Conservation (phyloP, 106 monocot genomes). For the Apostasia ramifera region DNA sequence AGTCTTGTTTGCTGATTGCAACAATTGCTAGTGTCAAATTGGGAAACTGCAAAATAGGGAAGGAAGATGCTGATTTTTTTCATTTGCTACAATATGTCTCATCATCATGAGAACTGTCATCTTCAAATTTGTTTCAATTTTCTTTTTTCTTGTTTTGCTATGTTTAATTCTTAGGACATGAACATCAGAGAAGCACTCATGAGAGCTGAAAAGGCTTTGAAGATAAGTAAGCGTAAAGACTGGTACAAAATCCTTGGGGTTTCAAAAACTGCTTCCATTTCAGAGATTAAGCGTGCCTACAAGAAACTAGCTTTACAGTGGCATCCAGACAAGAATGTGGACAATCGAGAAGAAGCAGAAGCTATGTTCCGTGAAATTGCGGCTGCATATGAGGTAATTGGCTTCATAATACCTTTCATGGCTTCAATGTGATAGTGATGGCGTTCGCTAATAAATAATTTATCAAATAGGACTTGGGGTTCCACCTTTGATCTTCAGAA, state of each 20-base stretch:
- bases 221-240: conserved; percentile 90
- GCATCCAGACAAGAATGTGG: conserved; percentile 99
- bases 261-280: conserved; percentile 73
- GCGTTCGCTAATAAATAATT: too few relatives aligned
- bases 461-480: too few relatives aligned
- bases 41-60: too few relatives aligned
- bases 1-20: too few relatives aligned
- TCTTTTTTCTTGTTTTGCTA: neutral
- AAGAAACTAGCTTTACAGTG: conserved; percentile 98
- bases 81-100: too few relatives aligned
- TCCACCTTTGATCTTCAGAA: too few relatives aligned
- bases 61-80: too few relatives aligned
- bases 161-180: conserved; percentile 54
- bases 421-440: too few relatives aligned
- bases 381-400: conserved; percentile 92
- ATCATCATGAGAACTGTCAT: too few relatives aligned
- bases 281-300: conserved; percentile 91
- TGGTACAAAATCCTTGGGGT: conserved; percentile 94
- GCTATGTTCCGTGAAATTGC: conserved; percentile 85
- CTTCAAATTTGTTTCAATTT: too few relatives aligned
- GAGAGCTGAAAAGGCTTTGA: conserved; percentile 85
- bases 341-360: conserved; percentile 88
- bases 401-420: too few relatives aligned
- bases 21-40: too few relatives aligned
- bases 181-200: conserved; percentile 70